Base-by-base conservation (phyloP, 768 basidiomycete genomes). In the Termitomyces sp. region DNA sequence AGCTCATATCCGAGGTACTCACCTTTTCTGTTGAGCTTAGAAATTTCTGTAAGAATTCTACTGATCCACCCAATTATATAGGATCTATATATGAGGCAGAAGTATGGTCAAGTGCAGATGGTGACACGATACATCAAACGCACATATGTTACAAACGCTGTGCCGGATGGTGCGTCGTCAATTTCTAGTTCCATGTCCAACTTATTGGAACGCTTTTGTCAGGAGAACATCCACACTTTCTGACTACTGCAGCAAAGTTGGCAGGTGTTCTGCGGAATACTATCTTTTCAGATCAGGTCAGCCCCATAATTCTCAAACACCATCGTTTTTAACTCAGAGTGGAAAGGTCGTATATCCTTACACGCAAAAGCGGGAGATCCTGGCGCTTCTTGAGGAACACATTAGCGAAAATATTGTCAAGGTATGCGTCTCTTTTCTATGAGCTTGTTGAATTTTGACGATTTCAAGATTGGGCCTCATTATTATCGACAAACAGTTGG, bases 341-440 rank as follows among this genome's bases (percentile, higher is more conserved):
- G 27, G 31, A 34, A 24, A 58, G 75, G 75, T 77, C 6, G 69
- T 74, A 76, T 89, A 88, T 64, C 74, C 78, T 5, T 72, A 72
- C 44, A 76, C 80, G 46, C 79, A 81, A 56, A 83, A 78, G 60
- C 73, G 79, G 45, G 81, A 85, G 1, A 83, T 93, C 50, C 74
- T 96, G 39, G 75, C 82, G 27, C 79, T 98, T 15, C 81, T 98
- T 0, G 83, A 89, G 63, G 91, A 95, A 64, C 96, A 99, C 69
- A 91, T 99, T 62, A 88, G 82, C 7, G 87, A 92, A 61, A 98
- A 98, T 62, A 85, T 98, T 9, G 93, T 98, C 65, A 96, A 94
- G 78, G 94, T 87, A 59, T 13, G 59, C 5, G 47, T n/a, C 22
- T 46, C 8, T 44, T 12, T 41, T 36, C 24, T 7, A 11, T 27